Evolutionary conservation across 331 rosid species (phyloP).

Genomic region (Acacia pycnantha): DNA sequence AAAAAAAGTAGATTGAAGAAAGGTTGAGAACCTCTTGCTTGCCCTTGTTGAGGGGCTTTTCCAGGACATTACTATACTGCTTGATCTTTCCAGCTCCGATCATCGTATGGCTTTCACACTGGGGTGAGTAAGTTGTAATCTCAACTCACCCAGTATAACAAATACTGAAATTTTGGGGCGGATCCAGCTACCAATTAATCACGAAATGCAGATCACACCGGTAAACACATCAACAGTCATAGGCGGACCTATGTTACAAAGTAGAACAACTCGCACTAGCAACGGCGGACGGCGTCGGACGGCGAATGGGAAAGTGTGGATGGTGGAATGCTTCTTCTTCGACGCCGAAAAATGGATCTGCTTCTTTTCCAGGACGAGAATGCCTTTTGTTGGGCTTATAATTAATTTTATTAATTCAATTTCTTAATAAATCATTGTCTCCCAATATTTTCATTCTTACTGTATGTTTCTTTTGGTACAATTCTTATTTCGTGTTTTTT

Average conservation of each 20-base stretch:
- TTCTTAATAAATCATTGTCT: no score
- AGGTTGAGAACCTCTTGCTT: constrained; percentile 70
- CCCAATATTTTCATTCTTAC: no score
- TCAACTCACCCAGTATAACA: background rate
- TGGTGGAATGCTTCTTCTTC: background rate
- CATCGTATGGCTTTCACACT: constrained; percentile 36
- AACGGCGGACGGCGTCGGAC: background rate
- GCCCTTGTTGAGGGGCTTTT: constrained; percentile 85
- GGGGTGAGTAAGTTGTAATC: background rate
- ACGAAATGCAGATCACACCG: background rate
- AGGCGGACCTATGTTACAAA: background rate
- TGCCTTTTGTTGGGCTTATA: background rate
- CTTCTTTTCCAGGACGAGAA: background rate
- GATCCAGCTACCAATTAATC: background rate
- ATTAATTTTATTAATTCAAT: no score
- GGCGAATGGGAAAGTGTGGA: background rate
- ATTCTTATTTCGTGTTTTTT: no score
- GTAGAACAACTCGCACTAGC: background rate
- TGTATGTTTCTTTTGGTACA: no score
- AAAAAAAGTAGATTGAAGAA: background rate
- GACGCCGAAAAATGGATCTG: background rate
- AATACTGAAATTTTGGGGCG: background rate
- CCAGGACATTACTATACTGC: constrained; percentile 90
- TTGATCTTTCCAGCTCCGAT: constrained; percentile 92
- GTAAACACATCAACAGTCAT: background rate